These are phyloP conservation scores for Jimgerdemannia lactiflua DNA, from an alignment of 192 early-diverging fungal genomes.

Conservation along the genomic window DNA sequence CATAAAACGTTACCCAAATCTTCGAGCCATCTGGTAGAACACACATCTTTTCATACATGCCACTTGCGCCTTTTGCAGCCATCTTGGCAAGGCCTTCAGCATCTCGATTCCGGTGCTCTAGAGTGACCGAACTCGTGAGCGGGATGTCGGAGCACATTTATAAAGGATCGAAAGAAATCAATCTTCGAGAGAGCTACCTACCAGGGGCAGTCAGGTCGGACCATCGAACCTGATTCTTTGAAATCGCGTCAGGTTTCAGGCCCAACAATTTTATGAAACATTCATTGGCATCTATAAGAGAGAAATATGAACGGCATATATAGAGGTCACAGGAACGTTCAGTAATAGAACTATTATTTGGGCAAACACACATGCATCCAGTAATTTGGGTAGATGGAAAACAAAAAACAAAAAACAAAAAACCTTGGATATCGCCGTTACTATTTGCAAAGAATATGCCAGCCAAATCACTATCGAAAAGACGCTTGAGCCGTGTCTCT, in stretches of 20 bases:
- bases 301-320: neutral
- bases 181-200: neutral
- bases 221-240: neutral
- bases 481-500: neutral
- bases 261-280: neutral
- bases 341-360: neutral
- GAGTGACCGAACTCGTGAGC: neutral
- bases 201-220: neutral
- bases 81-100: neutral
- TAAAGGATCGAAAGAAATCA: too few species aligned
- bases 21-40: neutral
- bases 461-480: neutral
- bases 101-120: neutral
- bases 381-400: neutral
- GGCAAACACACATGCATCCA: too few species aligned
- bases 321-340: neutral
- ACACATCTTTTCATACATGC: neutral
- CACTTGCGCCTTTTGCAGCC: neutral
- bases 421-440: neutral
- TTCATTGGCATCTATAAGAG: neutral
- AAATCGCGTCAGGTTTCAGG: neutral
- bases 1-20: neutral
- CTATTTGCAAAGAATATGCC: neutral
- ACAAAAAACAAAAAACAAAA: neutral
- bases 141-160: neutral